Evolutionary conservation across 2,329 filamentous ascomycete genomes (phyloP), one percentile per base, ranked within the genome.

Genomic region (Clonostachys rhizophaga): DNA sequence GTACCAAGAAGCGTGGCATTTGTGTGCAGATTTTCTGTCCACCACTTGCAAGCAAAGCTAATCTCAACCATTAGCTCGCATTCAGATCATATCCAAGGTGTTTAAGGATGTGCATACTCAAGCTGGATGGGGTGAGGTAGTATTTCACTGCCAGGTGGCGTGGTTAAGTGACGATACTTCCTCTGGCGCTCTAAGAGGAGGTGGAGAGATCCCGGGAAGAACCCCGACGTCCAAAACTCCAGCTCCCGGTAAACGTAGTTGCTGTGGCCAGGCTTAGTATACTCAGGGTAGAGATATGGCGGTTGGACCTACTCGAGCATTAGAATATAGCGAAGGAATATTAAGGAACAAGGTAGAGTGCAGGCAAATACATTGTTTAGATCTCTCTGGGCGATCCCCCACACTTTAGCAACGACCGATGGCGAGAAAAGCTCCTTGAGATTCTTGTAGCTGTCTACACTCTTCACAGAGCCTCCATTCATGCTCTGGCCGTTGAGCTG

Each of bases 221-320:
- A 75, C 0, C 72, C 71, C 3, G 66, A 71, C 1, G 71, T 75
- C 72, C 72, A 76, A 47, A 74, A 74, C 10, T 67, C 61, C 1
- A 64, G 55, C 30, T 64, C 58, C 12, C 68, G 58, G 46, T 72
- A 67, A 16, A 67, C 60, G 48, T 74, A 75, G 13, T 52, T 55
- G 0, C 55, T 59, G 1, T 59, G 55, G 9, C 59, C 61, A n/a
- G 65, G 64, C 24, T 64, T 55, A 10, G 65, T 69, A 49, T 69
- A 67, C 49, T 69, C 67, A 2, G 66, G 66, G 49, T 61, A 67
- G 3, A 59, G 30, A 6, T 42, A 46, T 0, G 57, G 57, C 5
- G 57, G 56, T 30, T 30, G 24, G 10, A 30, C 24, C 24, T 30
- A 30, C 24, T 10, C 24, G 24, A 30, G 9, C 24, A 30, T 30